Evolutionary conservation across 495 filamentous ascomycete genomes (phyloP).

Genomic region (Penicillium samsonianum): DNA sequence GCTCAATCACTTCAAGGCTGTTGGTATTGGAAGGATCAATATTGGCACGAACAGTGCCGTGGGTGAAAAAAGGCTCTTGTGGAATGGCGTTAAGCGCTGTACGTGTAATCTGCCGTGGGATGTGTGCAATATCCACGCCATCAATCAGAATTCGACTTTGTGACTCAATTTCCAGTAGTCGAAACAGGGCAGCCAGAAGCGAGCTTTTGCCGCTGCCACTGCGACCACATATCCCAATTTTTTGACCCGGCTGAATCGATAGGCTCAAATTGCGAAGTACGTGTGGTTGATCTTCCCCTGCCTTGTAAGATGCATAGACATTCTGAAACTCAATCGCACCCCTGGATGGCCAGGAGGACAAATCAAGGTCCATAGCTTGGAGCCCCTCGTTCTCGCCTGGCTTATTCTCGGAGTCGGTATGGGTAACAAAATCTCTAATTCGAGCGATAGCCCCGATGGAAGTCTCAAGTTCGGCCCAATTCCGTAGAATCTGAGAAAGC

Average conservation of each 20-base stretch:
- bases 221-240: conserved; percentile 28
- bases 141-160: conserved; percentile 37
- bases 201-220: conserved; percentile 45
- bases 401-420: conserved; percentile 32
- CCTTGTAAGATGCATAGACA: conserved; percentile 24
- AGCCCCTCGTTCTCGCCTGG: conserved; percentile 2
- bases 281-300: conserved; percentile 5
- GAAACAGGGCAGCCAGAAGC: conserved; percentile 36
- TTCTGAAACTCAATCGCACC: conserved; percentile 31
- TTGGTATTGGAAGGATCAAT: too few relatives aligned
- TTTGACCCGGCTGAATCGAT: conserved; percentile 24
- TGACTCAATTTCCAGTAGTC: conserved; percentile 16
- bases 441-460: conserved; percentile 53
- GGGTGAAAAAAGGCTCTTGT: conserved; percentile 41
- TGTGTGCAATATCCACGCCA: conserved; percentile 28
- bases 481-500: conserved; percentile 31
- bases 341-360: conserved; percentile 26
- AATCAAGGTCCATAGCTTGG: neutral
- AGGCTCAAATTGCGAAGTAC: conserved; percentile 30
- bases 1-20: neutral
- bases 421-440: conserved; percentile 37
- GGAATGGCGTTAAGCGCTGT: conserved; percentile 38
- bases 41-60: too few relatives aligned
- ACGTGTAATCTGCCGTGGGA: conserved; percentile 35
- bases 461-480: conserved; percentile 56